Evolutionary conservation across 768 basidiomycete species (phyloP), one percentile per base, ranked within the genome.

Genomic region (Psilocybe cubensis): DNA sequence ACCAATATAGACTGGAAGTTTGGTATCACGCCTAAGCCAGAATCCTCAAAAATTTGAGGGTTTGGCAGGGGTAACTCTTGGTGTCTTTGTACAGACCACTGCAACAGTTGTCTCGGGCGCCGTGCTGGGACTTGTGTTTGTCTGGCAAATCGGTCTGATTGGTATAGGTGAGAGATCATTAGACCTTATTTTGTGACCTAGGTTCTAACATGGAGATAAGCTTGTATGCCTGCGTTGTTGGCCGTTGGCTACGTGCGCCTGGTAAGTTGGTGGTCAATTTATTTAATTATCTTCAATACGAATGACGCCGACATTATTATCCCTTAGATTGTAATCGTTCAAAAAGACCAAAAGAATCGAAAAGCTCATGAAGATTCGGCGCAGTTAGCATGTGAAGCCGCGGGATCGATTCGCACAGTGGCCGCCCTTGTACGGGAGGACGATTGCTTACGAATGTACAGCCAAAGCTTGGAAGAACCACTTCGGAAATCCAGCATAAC

Each of bases 301-400:
- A 14, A 44, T 2, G 14, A 11, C 42, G 3, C 46, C 7, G n/a
- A 21, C 23, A 3, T 25, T 42, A 12, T 17, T 50, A 2, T 12
- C 57, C 25, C 18, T 11, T 23, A 44, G 77, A 86, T 82, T 25
- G 88, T 96, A 41, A 92, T 96, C 58, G 90, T 94, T 0, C 72
- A 94, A 60, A 96, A 95, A 69, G 94, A 91, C 63, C 83, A 89
- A 66, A 69, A 76, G 59, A 94, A 92, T 78, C 92, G 92, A 74
- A 78, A 79, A 62, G 77, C 86, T 0, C 92, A 97, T 68, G 90
- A 87, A 60, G 71, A 70, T 5, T 92, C 91, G 25, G 91, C 94
- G 2, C 93, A 96, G 59, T 69, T 94, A 17, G 94, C 94, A 35
- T 94, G 92, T 61, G 95, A 97, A 70, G 92, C 93, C 23, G 92